A percentile compares a stretch with the other conserved stretches of the same genome.
These are phyloP conservation scores for Aphanomyces invadans DNA, from an alignment of 352 stramenopile species.

Conservation along the genomic window DNA sequence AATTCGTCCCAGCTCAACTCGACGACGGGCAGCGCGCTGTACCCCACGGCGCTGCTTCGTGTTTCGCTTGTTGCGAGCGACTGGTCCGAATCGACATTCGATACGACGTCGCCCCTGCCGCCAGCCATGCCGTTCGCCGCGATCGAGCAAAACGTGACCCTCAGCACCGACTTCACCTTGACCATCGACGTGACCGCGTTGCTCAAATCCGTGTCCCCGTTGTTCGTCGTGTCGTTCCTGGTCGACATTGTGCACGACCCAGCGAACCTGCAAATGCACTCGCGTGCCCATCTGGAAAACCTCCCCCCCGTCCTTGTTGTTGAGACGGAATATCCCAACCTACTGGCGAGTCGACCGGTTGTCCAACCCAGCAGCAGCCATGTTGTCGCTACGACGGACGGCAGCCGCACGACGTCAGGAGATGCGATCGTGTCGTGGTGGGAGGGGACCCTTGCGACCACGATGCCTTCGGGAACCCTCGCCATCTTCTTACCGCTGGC, in stretches of 20 bases:
- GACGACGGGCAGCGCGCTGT: constrained; percentile 2
- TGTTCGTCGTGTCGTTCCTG: constrained; percentile 38
- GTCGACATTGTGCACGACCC: constrained; percentile 42
- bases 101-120: not conserved
- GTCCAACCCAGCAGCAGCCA: constrained; percentile 39
- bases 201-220: constrained; percentile 33
- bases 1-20: constrained; percentile 33
- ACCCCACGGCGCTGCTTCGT: constrained; percentile 7
- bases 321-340: constrained; percentile 42
- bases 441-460: constrained; percentile 36
- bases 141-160: constrained; percentile 19
- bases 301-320: constrained; percentile 40
- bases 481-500: constrained; percentile 41
- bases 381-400: constrained; percentile 29
- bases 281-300: constrained; percentile 30
- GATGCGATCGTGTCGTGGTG: constrained; percentile 46
- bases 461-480: constrained; percentile 42
- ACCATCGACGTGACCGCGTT: constrained; percentile 41
- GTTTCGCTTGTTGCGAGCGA: constrained; percentile 5
- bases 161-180: constrained; percentile 2
- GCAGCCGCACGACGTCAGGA: constrained; percentile 28
- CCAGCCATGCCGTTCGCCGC: not conserved
- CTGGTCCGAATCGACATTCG: constrained; percentile 7
- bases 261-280: constrained; percentile 39
- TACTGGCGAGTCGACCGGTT: constrained; percentile 26